Conservation (phyloP, 805 yeast species). For the Kockiozyma suomiensis region DNA sequence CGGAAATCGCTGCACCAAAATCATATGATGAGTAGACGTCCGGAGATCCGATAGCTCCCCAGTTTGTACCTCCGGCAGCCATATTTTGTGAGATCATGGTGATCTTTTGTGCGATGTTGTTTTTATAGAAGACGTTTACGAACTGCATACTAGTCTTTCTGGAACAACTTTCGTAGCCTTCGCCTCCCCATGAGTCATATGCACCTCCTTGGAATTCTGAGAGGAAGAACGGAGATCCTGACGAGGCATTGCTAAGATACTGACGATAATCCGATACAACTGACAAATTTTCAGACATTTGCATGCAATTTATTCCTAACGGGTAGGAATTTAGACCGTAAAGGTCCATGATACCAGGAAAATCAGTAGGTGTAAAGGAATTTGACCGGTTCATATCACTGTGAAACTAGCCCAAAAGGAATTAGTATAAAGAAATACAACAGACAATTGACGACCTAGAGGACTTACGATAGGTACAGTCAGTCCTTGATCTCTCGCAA, state of each 20-base stretch:
- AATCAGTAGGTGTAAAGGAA: conserved; percentile 15
- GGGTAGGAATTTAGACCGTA: conserved; percentile 27
- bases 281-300: not conserved
- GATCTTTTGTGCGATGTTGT: conserved; percentile 21
- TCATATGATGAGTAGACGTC: conserved; percentile 25
- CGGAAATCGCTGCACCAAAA: conserved; percentile 25
- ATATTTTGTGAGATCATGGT: conserved; percentile 24
- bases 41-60: conserved; percentile 28
- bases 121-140: conserved; percentile 18
- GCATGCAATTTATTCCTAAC: conserved; percentile 12
- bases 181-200: conserved; percentile 26
- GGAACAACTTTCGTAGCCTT: conserved; percentile 23
- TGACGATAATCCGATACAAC: conserved; percentile 10
- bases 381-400: conserved; percentile 15
- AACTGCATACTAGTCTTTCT: conserved; percentile 11
- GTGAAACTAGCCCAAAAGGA: no score
- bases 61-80: conserved; percentile 27
- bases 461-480: conserved; percentile 23
- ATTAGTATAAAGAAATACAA: no score
- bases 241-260: conserved; percentile 5
- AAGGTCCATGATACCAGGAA: conserved; percentile 12
- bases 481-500: conserved; percentile 11
- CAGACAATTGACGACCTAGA: not conserved
- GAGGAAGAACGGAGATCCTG: conserved; percentile 10
- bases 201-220: conserved; percentile 27